Percentiles rank a stretch among this genome's conserved stretches.
These are phyloP conservation scores for Penicillium occitanis DNA, from an alignment of 2,329 filamentous ascomycete genomes.

Conservation along the genomic window DNA sequence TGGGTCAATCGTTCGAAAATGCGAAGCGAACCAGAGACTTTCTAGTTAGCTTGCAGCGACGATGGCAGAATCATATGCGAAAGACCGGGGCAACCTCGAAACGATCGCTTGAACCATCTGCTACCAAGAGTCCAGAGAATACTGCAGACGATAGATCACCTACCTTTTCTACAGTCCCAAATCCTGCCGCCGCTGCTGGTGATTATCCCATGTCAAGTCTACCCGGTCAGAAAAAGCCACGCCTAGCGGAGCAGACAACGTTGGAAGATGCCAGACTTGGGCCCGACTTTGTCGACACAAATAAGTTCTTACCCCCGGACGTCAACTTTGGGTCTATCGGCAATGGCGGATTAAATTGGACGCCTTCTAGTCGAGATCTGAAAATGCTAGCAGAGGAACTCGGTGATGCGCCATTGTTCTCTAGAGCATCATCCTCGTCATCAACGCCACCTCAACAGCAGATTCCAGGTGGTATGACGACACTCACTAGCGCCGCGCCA, in stretches of 20 bases:
- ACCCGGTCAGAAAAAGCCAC: conserved; percentile 14
- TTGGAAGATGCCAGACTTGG: conserved; percentile 2
- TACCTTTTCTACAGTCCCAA: not conserved
- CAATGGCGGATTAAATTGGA: conserved; percentile 19
- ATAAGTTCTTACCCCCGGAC: conserved; percentile 11
- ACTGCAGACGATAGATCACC: not conserved
- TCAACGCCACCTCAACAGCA: not conserved
- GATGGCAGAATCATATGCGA: conserved; percentile 41
- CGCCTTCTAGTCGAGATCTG: conserved; percentile 18
- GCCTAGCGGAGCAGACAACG: conserved; percentile 12
- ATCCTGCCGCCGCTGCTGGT: not conserved
- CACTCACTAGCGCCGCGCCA: not conserved
- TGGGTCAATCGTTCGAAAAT: conserved; percentile 43
- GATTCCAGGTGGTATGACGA: not conserved
- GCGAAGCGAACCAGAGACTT: conserved; percentile 43
- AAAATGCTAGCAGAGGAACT: conserved; percentile 21
- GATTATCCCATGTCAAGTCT: not conserved
- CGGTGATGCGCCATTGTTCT: conserved; percentile 14
- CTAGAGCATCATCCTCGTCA: conserved; percentile 12
- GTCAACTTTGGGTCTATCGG: conserved; percentile 14
- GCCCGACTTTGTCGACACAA: not conserved
- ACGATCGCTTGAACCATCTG: conserved; percentile 23
- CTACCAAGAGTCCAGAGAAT: not conserved
- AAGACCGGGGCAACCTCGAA: conserved; percentile 26
- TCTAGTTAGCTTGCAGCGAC: conserved; percentile 39